Base-by-base conservation (phyloP, 2,329 filamentous ascomycete genomes). In the Neofusicoccum umdonicola region DNA sequence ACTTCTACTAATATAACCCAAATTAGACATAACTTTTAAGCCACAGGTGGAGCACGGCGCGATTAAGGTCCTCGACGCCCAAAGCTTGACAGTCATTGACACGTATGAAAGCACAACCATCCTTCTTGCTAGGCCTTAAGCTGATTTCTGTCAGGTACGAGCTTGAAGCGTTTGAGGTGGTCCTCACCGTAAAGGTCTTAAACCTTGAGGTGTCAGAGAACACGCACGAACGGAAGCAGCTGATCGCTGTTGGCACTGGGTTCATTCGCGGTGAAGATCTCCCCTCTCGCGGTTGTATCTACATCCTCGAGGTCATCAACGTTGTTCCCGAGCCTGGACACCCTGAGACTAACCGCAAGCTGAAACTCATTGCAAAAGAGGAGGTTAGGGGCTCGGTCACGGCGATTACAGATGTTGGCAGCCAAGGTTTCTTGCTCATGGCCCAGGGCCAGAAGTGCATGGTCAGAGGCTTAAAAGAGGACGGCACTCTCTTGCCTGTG, bases 361-460 rank as follows among this genome's bases (percentile, higher is more conserved):
- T 99, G 39, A 96, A 97, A 74, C 85, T 96, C 3, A 84, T 97
- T 15, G 91, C 92, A 4, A 91, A 90, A 71, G 95, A 99, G 76
- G 92, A 96, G 60, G 93, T 98, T 31, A 91, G 95, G 57, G 95
- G 95, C 9, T 92, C 92, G 3, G 92, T 99, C 27, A 97, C 94
- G 13, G 90, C 92, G 0, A 78, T 99, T 11, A 92, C 90, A 0
- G 89, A 91, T 68, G 89, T 96, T 63, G 94, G 91, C 47, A 92
- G 89, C 0, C 93, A 95, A 77, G 95, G 91, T 1, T 92, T 94
- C 69, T 88, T 96, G 83, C 88, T 95, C 67, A 91, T 91, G 45
- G 93, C 93, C 0, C 95, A 99, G 74, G 95, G 95, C 0, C 93
- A 97, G 73, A 99, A 99, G 78, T 94, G 93, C 76, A 96, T 99